These are phyloP conservation scores for Pezicula carpinea DNA, from an alignment of 2,329 filamentous ascomycete species.

Conservation along the genomic window DNA sequence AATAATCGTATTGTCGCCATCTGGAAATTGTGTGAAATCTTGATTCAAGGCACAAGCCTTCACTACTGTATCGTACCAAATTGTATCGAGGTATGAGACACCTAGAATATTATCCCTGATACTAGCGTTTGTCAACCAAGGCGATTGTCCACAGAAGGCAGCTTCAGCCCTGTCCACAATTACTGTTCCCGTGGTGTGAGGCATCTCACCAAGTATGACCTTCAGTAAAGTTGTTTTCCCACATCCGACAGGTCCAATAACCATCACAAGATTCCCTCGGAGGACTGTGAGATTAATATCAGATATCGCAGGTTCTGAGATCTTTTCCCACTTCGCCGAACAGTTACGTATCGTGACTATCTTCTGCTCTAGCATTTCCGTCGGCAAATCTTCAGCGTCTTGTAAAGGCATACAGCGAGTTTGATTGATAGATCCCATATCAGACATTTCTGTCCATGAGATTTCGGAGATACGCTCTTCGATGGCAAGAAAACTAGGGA, in stretches of 20 bases:
- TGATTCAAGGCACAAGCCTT: slow-evolving; percentile 12
- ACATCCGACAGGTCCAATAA: slow-evolving; percentile 22
- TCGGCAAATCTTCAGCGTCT: background rate
- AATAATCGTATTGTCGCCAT: slow-evolving; percentile 20
- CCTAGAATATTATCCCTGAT: slow-evolving; percentile 35
- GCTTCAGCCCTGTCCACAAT: slow-evolving; percentile 7
- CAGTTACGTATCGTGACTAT: slow-evolving; percentile 1
- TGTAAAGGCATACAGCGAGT: background rate
- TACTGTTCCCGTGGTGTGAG: slow-evolving; percentile 2
- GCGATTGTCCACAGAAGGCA: slow-evolving; percentile 37
- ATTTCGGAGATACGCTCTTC: background rate
- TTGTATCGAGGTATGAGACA: slow-evolving; percentile 16
- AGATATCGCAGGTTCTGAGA: background rate
- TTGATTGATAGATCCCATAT: background rate
- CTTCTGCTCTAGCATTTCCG: background rate
- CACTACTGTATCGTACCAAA: slow-evolving; percentile 15
- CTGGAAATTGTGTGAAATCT: slow-evolving; percentile 15
- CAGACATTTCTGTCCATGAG: background rate
- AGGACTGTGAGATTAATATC: slow-evolving; percentile 6
- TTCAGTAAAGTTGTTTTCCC: slow-evolving; percentile 19
- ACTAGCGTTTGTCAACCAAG: slow-evolving; percentile 38
- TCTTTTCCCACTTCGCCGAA: slow-evolving; percentile 2
- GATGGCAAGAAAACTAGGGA: too few relatives aligned
- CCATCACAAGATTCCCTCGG: slow-evolving; percentile 8
- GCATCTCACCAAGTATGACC: slow-evolving; percentile 16